Evolutionary conservation across 2,329 filamentous ascomycete genomes (phyloP).

Genomic region (Sporothrix mexicana): DNA sequence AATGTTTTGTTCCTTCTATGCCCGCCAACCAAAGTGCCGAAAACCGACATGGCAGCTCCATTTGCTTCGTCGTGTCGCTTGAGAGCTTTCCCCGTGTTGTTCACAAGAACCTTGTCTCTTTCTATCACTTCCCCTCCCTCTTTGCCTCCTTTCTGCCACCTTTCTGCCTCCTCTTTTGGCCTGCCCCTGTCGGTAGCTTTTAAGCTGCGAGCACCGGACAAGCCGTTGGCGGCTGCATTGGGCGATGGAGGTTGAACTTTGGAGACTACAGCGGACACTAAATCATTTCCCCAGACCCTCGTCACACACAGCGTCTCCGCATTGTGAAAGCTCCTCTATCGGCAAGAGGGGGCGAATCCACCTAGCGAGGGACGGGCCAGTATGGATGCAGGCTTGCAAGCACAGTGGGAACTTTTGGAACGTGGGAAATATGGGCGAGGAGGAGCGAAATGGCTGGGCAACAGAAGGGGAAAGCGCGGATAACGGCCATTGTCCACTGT

Average conservation of each 20-base stretch:
- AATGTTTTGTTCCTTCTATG: not conserved
- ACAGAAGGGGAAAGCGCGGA: not conserved
- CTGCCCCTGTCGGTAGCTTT: not conserved
- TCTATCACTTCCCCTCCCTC: not conserved
- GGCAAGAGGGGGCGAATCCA: not conserved
- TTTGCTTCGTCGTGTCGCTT: not conserved
- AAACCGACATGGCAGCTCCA: not conserved
- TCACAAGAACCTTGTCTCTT: not conserved
- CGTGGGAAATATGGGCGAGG: not conserved
- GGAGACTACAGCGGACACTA: not conserved
- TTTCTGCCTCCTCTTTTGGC: not conserved
- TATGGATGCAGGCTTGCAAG: no score
- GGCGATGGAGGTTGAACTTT: no score
- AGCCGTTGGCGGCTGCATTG: conserved; percentile 24
- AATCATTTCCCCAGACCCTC: conserved; percentile 7
- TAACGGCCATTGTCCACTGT: conserved; percentile 20
- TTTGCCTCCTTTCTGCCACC: not conserved
- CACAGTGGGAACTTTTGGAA: no score
- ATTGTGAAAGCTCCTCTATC: not conserved
- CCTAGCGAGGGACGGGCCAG: not conserved
- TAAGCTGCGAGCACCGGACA: not conserved
- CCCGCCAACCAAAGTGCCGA: conserved; percentile 7
- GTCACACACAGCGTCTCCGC: not conserved
- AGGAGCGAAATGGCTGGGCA: not conserved
- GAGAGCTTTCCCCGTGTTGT: conserved; percentile 21